Percentiles rank a stretch among this genome's conserved stretches.
Conservation (phyloP, 179 eudicot genomes). For the Heliamphora pulchella region DNA sequence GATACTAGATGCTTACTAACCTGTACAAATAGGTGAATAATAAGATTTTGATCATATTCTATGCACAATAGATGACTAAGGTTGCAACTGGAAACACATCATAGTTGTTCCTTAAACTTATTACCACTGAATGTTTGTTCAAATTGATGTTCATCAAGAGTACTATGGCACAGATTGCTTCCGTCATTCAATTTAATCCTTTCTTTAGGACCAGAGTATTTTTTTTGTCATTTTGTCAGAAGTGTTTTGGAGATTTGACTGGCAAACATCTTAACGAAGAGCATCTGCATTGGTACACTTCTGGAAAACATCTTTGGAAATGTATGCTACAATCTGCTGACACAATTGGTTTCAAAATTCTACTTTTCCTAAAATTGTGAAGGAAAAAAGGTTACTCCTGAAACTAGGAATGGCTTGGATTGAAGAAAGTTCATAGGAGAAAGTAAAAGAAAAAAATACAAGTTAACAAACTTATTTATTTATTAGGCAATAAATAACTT, state of each 20-base stretch:
- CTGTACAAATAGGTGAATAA: background rate
- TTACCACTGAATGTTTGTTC: background rate
- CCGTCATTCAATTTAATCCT: background rate
- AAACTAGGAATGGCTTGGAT: background rate
- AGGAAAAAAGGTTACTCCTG: background rate
- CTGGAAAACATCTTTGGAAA: background rate
- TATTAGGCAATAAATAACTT: background rate
- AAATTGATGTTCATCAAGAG: background rate
- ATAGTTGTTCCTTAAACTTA: background rate
- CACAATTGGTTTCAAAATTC: background rate
- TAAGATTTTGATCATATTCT: too few species aligned
- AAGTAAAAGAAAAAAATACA: background rate
- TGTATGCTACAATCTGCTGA: background rate
- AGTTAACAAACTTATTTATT: background rate
- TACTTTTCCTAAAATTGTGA: background rate
- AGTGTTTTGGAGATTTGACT: too few species aligned
- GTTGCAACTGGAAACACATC: conserved; percentile 1
- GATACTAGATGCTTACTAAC: background rate
- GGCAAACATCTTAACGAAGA: background rate
- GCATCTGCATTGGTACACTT: background rate
- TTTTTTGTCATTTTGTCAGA: background rate
- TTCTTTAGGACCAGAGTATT: background rate
- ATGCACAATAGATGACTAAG: background rate
- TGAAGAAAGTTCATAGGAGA: background rate
- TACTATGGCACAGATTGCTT: background rate